Base-by-base conservation (phyloP, 495 filamentous ascomycete genomes). In the Neurospora africana region DNA sequence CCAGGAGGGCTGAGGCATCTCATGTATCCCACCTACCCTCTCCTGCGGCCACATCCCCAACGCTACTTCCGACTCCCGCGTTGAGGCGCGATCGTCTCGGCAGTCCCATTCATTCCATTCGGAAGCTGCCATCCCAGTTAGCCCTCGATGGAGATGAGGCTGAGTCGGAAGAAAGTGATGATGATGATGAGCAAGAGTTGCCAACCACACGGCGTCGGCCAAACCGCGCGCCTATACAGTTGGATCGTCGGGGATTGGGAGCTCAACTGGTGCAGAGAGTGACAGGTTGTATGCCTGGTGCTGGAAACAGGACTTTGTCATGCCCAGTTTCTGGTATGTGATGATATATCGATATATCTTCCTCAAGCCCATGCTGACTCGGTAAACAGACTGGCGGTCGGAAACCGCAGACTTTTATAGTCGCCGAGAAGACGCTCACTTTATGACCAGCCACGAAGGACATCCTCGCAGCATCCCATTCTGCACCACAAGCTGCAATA, bases 401-500 rank as follows among this genome's bases (percentile, higher is more conserved):
- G 84, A 93, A 72, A 93, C 91, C 1, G 87, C 90, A 9, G 80
- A 88, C 61, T 97, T 95, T 78, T 90, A 90, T 73, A 91, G 89
- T 47, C 83, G 80, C 58, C 86, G 91, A 1, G 82, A 87, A 39
- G 91, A 95, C 79, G 81, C 83, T 27, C 86, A 95, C 78, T 74
- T 83, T n/a, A 90, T 86, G 68, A 76, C 78, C 4, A 90, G 87
- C 73, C 83, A 87, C 23, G 81, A 85, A 15, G 85, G 87, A 4
- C 80, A 83, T n/a, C 82, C 84, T 3, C 80, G 84, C 41, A 84
- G 88, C n/a, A 87, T 94, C 35, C 93, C 93, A 1, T 95, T 97
- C 78, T 95, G 92, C 77, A 87, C 87, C 47, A 86, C 90, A 6
- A 85, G 88, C 44, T 93, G 91, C 76, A 90, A 95, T 71, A 93